Percentiles rank a stretch among this genome's conserved stretches.
These are phyloP conservation scores for Euptelea pleiosperma DNA, from an alignment of 164 flowering plant species.

Conservation along the genomic window DNA sequence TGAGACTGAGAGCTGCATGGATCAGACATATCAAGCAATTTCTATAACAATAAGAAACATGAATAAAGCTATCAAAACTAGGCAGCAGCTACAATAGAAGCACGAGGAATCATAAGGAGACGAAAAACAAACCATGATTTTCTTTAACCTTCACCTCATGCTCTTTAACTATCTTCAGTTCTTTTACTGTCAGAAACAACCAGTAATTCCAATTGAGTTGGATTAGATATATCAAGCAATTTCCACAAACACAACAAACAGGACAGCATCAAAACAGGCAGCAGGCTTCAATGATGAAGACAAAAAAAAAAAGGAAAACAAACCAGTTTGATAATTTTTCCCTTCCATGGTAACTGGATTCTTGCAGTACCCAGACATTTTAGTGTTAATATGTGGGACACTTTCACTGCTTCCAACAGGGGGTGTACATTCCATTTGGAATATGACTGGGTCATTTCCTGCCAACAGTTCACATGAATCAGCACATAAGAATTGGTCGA, in stretches of 20 bases:
- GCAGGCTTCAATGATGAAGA: neutral
- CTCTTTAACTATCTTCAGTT: slow-evolving; percentile 6
- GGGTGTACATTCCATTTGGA: neutral
- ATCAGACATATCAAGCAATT: slow-evolving; percentile 7
- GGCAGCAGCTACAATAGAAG: neutral
- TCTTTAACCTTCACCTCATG: slow-evolving; percentile 1
- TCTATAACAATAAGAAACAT: neutral
- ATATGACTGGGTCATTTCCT: neutral
- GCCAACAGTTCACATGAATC: neutral
- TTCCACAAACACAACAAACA: neutral
- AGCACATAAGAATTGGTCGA: neutral
- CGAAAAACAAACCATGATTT: slow-evolving; percentile 4
- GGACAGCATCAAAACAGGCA: neutral
- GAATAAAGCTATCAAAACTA: neutral
- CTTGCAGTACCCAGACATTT: slow-evolving; percentile 1
- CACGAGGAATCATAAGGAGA: neutral
- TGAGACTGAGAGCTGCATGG: neutral
- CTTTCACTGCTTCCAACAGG: slow-evolving; percentile 6
- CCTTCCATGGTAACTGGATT: neutral
- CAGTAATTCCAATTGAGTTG: neutral
- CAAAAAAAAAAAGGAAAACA: neutral
- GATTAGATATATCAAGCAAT: neutral
- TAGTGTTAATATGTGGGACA: neutral
- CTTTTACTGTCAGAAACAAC: slow-evolving; percentile 16
- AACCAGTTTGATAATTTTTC: slow-evolving; percentile 6